These are phyloP conservation scores for Neospora caninum DNA, from an alignment of 169 alveolate genomes.

Conservation along the genomic window DNA sequence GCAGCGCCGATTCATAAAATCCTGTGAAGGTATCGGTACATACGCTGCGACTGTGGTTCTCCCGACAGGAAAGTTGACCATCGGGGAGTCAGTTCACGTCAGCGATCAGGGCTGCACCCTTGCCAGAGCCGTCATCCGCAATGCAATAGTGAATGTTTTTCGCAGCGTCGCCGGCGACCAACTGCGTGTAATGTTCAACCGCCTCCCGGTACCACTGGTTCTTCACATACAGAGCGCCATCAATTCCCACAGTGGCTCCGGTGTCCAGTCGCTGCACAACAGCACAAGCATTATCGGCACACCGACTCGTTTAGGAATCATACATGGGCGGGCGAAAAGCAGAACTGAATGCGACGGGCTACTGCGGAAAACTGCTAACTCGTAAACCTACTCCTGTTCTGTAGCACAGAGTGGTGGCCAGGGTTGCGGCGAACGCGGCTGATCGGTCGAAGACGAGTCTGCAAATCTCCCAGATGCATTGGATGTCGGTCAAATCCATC, in stretches of 20 bases:
- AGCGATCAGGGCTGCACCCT: slow-evolving; percentile 91
- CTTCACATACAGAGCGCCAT: slow-evolving; percentile 86
- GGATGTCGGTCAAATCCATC: slow-evolving; percentile 69
- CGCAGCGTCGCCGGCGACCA: slow-evolving; percentile 75
- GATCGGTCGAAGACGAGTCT: slow-evolving; percentile 83
- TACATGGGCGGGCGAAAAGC: neutral
- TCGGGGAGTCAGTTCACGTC: slow-evolving; percentile 65
- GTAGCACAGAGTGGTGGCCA: slow-evolving; percentile 83
- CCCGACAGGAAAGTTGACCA: no score
- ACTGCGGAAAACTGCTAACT: neutral
- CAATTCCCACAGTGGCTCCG: slow-evolving; percentile 81
- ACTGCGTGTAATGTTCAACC: slow-evolving; percentile 73
- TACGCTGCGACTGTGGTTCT: no score
- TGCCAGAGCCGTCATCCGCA: slow-evolving; percentile 90
- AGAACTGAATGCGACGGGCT: neutral
- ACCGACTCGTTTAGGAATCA: neutral
- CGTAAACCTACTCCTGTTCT: slow-evolving; percentile 75
- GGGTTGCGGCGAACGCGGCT: slow-evolving; percentile 87
- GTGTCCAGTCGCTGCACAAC: slow-evolving; percentile 66
- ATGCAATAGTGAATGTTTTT: slow-evolving; percentile 76
- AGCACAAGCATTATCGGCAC: neutral
- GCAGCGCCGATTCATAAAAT: no score
- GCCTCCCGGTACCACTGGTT: slow-evolving; percentile 84
- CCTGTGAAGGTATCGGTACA: no score
- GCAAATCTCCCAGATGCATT: slow-evolving; percentile 76